Conservation (phyloP, 495 filamentous ascomycete genomes). For the Chaetomidium leptoderma region DNA sequence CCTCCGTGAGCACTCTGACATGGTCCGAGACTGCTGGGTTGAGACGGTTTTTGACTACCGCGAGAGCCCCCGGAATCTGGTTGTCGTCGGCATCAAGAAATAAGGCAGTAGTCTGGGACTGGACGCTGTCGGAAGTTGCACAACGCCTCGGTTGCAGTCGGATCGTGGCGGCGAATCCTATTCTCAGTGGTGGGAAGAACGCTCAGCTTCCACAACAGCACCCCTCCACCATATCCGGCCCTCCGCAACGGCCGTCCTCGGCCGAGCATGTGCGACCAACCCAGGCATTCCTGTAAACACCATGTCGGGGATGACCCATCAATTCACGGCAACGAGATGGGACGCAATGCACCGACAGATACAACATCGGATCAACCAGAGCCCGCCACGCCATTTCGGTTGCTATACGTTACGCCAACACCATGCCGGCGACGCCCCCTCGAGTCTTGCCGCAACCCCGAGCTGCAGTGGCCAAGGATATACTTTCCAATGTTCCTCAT, state of each 20-base stretch:
- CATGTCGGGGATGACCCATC: not conserved
- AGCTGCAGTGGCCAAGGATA: no score
- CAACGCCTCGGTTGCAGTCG: conserved; percentile 1
- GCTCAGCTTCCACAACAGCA: conserved; percentile 5
- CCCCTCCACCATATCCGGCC: not conserved
- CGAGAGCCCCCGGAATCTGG: conserved; percentile 83
- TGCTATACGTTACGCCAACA: no score
- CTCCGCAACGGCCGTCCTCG: not conserved
- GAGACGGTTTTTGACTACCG: conserved; percentile 87
- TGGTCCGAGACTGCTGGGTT: conserved; percentile 75
- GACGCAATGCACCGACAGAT: not conserved
- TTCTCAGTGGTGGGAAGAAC: not conserved
- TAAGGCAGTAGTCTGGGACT: conserved; percentile 21
- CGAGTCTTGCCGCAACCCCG: no score
- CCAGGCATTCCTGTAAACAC: not conserved
- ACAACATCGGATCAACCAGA: no score
- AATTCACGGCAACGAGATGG: not conserved
- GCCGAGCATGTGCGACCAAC: not conserved
- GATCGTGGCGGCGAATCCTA: not conserved
- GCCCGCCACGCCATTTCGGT: not conserved
- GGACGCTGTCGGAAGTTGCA: conserved; percentile 1
- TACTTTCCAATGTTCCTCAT: no score
- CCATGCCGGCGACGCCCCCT: no score
- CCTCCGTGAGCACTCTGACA: conserved; percentile 67
- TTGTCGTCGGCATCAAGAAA: conserved; percentile 82